Percentiles rank a stretch among this genome's conserved stretches.
phyloP scores from a whole-genome alignment of 495 filamentous ascomycete species.

The Talaromyces stipitatus region DNA sequence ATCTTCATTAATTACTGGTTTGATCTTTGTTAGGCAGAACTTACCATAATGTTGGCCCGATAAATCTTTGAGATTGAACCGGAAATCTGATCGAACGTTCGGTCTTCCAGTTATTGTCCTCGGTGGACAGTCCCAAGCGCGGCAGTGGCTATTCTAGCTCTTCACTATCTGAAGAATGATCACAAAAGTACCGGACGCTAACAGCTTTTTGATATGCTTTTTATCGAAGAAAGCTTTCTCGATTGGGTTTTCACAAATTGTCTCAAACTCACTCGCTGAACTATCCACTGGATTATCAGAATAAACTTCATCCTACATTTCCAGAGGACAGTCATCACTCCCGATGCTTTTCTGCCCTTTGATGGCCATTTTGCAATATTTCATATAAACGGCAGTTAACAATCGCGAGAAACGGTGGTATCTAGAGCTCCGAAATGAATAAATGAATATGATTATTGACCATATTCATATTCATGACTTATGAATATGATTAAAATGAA shows the following conservation, averaged over 20 bases:
- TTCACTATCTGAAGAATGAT: neutral
- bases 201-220: neutral
- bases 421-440: too few species aligned
- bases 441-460: too few species aligned
- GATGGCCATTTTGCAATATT: neutral
- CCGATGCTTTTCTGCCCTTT: neutral
- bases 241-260: neutral
- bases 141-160: neutral
- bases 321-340: neutral
- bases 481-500: too few species aligned
- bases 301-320: neutral
- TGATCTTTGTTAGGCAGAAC: neutral
- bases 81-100: neutral
- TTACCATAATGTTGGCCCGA: neutral
- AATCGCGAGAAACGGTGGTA: too few species aligned
- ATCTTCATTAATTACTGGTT: neutral
- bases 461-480: too few species aligned
- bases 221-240: neutral
- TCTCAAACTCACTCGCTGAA: neutral
- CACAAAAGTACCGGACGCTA: neutral
- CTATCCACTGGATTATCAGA: neutral
- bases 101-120: neutral
- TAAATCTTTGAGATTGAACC: neutral
- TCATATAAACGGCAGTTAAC: too few species aligned
- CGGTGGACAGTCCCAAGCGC: neutral